Percentiles rank a stretch among this genome's conserved stretches.
phyloP scores from a whole-genome alignment of 306 rosid genomes.

The Oxytropis ochrocephala region DNA sequence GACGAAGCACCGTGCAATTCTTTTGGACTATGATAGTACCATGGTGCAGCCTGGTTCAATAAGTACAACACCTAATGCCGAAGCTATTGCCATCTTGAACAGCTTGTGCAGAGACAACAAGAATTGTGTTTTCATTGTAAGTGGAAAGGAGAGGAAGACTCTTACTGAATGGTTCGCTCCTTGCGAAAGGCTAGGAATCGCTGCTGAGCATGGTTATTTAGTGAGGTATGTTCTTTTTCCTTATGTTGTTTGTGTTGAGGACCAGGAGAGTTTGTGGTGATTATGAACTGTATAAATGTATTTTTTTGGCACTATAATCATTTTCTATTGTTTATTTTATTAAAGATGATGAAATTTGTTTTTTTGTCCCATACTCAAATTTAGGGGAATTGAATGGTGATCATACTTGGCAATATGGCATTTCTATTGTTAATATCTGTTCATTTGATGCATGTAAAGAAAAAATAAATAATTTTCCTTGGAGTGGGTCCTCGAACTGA shows the following conservation, averaged over 20 bases:
- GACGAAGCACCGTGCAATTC: conserved; percentile 68
- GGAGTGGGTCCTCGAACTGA: background rate
- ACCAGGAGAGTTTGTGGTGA: background rate
- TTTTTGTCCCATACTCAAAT: background rate
- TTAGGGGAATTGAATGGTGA: background rate
- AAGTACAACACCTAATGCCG: conserved; percentile 53
- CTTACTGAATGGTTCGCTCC: conserved; percentile 70
- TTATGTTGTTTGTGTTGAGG: background rate
- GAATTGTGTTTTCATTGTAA: conserved; percentile 73
- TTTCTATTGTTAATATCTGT: background rate
- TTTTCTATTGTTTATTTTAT: background rate
- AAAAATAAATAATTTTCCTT: background rate
- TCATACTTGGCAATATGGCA: background rate
- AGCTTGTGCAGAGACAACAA: conserved; percentile 66
- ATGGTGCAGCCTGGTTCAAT: conserved; percentile 63
- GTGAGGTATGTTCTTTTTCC: conserved; percentile 46
- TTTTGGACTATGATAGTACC: conserved; percentile 79
- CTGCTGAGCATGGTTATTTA: conserved; percentile 87
- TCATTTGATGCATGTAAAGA: background rate
- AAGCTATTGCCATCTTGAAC: conserved; percentile 57
- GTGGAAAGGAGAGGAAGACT: conserved; percentile 71
- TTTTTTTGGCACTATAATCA: background rate
- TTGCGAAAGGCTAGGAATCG: conserved; percentile 68
- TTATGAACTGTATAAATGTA: background rate
- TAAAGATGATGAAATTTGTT: background rate